Percentiles rank a stretch among this genome's conserved stretches.
Conservation (phyloP, 2,329 filamentous ascomycete species). For the Eutypella sp. region DNA sequence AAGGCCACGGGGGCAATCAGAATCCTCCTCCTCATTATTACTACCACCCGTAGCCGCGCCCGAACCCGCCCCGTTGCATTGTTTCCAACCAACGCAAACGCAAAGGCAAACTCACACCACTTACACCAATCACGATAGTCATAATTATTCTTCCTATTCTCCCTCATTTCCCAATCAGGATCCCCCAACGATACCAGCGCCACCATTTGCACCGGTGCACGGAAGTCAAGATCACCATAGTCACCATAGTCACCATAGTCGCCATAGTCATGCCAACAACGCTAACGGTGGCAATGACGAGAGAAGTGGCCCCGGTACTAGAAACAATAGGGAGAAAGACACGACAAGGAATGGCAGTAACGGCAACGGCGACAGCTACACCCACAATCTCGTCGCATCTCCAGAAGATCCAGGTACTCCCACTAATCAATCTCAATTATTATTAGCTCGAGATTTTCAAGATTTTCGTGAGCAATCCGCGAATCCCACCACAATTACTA, state of each 20-base stretch:
- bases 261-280: neutral
- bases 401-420: neutral
- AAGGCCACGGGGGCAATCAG: no score
- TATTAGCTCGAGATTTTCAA: neutral
- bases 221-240: no score
- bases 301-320: neutral
- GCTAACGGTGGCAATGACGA: constrained; percentile 1
- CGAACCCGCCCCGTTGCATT: no score
- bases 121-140: neutral
- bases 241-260: no score
- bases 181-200: neutral
- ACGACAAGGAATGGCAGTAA: neutral
- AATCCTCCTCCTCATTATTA: no score
- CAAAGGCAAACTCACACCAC: neutral
- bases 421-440: no score
- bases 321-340: neutral
- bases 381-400: neutral
- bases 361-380: no score
- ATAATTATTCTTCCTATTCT: neutral
- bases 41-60: neutral
- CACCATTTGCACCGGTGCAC: neutral
- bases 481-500: neutral
- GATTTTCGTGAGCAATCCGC: neutral
- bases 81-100: neutral
- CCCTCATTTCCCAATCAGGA: neutral